Base-by-base conservation (phyloP, 2,329 filamentous ascomycete species). In the Aureobasidium sp. region DNA sequence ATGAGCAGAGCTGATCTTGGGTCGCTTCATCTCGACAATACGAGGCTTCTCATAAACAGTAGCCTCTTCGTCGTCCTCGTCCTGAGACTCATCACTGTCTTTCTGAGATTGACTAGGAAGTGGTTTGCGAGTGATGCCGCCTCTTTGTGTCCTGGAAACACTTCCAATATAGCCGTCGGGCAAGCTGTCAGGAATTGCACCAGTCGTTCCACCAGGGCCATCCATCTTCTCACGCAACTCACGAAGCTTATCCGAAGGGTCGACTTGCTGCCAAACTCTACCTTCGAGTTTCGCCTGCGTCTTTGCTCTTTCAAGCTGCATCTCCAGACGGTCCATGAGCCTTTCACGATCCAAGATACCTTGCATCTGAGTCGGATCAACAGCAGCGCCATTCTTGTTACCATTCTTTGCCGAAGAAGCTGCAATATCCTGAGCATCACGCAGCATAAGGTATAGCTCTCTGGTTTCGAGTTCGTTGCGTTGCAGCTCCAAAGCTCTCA, bases 201-300 rank as follows among this genome's bases (percentile, higher is more conserved):
- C 47, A 6, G 57, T 22, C 14, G 33, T 33, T 48, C 29, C 56
- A 31, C 56, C 44, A 9, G 62, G 15, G 27, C 83, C 85, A 66
- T 97, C 94, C 94, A 99, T 99, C 75, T 92, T 87, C 75, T 97
- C 93, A 63, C 94, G 88, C 54, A 97, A 81, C 66, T 95, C 93
- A 66, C 94, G 88, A 63, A 99, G 80, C 69, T 92, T 87, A 76
- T 99, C 94, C 48, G 91, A 97, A 14, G 94, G 93, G 39, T 90
- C 90, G 66, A 88, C 82, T 58, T 83, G 79, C 65, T 95, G 89
- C 89, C 93, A 96, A 9, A 91, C 86, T 73, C 90, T 90, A 67
- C 94, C 94, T 75, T 97, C 94, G 35, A 99, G 84, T 76, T 97
- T 97, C 76, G 91, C 96, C 72, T 97, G 92, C 0, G 94, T 97